phyloP scores from a whole-genome alignment of 2,329 filamentous ascomycete genomes.

The Bipolaris sorokiniana region DNA sequence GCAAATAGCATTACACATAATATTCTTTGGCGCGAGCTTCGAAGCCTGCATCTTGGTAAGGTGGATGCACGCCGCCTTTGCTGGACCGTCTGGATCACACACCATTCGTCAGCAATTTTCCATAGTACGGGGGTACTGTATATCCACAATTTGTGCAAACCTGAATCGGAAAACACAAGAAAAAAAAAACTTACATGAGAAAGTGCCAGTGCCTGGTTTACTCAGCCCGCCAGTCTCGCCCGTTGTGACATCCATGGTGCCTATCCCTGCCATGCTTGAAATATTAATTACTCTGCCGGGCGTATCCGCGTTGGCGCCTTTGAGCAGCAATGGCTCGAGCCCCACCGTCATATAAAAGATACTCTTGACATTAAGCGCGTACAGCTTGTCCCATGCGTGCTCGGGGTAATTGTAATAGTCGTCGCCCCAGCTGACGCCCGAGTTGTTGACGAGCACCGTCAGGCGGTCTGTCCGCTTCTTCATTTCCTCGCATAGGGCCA shows the following conservation, averaged over 20 bases:
- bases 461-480: constrained; percentile 52
- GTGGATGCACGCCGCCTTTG: constrained; percentile 61
- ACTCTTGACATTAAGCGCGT: constrained; percentile 61
- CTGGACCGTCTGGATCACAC: constrained; percentile 52
- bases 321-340: constrained; percentile 56
- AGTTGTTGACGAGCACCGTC: constrained; percentile 61
- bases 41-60: constrained; percentile 59
- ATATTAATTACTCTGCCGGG: constrained; percentile 61
- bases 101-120: background rate
- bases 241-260: constrained; percentile 55
- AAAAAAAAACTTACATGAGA: constrained; percentile 48
- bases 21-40: constrained; percentile 59
- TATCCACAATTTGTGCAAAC: background rate
- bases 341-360: constrained; percentile 57
- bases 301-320: constrained; percentile 51
- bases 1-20: constrained; percentile 57
- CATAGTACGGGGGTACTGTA: background rate
- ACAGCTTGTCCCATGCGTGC: constrained; percentile 63
- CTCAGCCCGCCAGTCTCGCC: constrained; percentile 58
- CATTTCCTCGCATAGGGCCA: constrained; percentile 56
- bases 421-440: constrained; percentile 61
- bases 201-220: constrained; percentile 59
- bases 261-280: constrained; percentile 56
- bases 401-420: constrained; percentile 65
- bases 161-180: background rate